Evolutionary conservation across 208 protist species (phyloP), one percentile per base, ranked within the genome.

Genomic region (Wallacemonas rigidus): DNA sequence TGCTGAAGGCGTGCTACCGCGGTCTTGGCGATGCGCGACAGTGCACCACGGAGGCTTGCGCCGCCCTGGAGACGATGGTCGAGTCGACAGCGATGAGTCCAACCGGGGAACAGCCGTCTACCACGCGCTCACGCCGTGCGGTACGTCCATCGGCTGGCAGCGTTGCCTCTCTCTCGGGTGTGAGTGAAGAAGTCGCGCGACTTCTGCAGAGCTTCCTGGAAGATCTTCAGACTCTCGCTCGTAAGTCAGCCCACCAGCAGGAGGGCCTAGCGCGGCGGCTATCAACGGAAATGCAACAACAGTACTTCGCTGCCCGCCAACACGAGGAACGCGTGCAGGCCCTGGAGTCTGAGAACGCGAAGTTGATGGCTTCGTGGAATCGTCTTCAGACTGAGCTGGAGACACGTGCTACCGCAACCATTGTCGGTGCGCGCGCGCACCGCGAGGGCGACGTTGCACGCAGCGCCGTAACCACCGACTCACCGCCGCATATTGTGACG

Each of bases 251-350:
- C 17, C 57, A 68, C 36, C 73, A 82, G 48, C 81, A 83, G 43
- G 83, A 92, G 67, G 64, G 71, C 48, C 70, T 92, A 57, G 82
- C 82, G 17, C 81, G 83, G 8, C 77, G 87, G 40, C 74, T 93
- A 7, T 72, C 83, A 14, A 56, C 74, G 15, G 83, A 90, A 68
- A 73, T 93, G 67, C 72, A 90, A 15, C 76, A 76, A 36, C 85
- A 91, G 67, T 81, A 85, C 71, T 61, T 79, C 54, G 79, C 88
- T 15, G 75, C 87, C 11, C 71, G 79, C 53, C 86, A 89, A 76
- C 89, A 88, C 79, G 88, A 90, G 68, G 56, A 81, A 69, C 82
- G 75, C 50, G 69, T 90, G 15, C 70, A 65, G 43, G 50, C 72
- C 1, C 54, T 86, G 9, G 82, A 90, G 74, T 40, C 64, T 38